Base-by-base conservation (phyloP, 768 basidiomycete genomes). In the Pulveroboletus ravenelii region DNA sequence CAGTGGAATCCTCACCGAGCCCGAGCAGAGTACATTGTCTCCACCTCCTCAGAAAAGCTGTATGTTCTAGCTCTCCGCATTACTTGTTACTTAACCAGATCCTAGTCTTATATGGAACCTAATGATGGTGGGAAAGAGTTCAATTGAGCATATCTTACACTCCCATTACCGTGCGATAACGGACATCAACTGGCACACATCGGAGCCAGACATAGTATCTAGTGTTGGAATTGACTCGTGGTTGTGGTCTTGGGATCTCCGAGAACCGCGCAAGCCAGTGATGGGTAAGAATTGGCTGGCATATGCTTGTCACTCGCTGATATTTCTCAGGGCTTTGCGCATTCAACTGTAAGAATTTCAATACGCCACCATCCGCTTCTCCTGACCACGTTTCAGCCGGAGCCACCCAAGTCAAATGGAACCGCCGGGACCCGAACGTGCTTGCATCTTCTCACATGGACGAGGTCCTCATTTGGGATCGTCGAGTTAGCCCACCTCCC, bases 371-470 rank as follows among this genome's bases (percentile, higher is more conserved):
- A 17, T 40, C 35, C 27, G 10, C 31, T 23, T 13, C 35, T 45
- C 27, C 31, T 50, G 29, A 48, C 23, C n/a, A 18, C 34, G 5
- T 44, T 38, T 36, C 54, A 91, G 91, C 84, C 15, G 85, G 80
- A 14, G 93, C 89, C 1, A 97, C 95, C 0, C 95, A 99, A 66
- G 92, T 98, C 51, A 98, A 98, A 68, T 99, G 93, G 92, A 98
- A 95, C 63, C 77, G 89, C 13, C 82, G 85, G 61, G 85, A 97
- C 59, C 78, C 84, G 3, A 83, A 96, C 53, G 71, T 96, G 6
- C 75, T 99, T 1, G 95, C 96, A 0, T 94, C 92, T 2, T 84
- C 92, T 1, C 95, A 98, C 63, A 77, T 81, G 45, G 86, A 89
- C 55, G 80, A 88, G 59, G 88, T 98, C 0, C 71, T 92, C 31